A percentile compares a stretch with the other conserved stretches of the same genome.
phyloP scores from a whole-genome alignment of 495 filamentous ascomycete genomes.

The Lophiostoma macrostomum region DNA sequence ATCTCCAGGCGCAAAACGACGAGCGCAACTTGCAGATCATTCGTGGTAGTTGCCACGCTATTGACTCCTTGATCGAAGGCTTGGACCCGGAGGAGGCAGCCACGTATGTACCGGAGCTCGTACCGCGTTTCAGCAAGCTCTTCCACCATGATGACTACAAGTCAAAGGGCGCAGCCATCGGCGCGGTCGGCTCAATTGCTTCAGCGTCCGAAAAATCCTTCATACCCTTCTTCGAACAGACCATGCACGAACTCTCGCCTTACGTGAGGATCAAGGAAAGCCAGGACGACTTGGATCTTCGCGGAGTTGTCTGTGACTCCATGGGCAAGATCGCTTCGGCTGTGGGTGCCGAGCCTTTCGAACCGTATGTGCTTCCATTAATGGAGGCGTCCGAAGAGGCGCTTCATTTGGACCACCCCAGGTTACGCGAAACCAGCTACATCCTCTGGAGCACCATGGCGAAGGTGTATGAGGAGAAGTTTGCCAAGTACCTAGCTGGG shows the following conservation, averaged over 20 bases:
- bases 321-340: slow-evolving; percentile 89
- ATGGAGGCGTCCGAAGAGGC: slow-evolving; percentile 92
- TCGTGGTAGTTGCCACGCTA: slow-evolving; percentile 81
- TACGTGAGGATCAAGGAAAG: slow-evolving; percentile 84
- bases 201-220: slow-evolving; percentile 78
- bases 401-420: slow-evolving; percentile 81
- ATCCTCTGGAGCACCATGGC: slow-evolving; percentile 93
- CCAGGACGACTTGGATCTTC: slow-evolving; percentile 84
- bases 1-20: slow-evolving; percentile 43
- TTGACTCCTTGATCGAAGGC: slow-evolving; percentile 87
- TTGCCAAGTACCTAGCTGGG: slow-evolving; percentile 78
- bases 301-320: slow-evolving; percentile 82
- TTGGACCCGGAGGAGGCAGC: slow-evolving; percentile 79
- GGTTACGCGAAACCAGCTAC: slow-evolving; percentile 91
- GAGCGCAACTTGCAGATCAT: slow-evolving; percentile 78
- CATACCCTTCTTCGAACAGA: slow-evolving; percentile 81
- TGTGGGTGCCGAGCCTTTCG: slow-evolving; percentile 81
- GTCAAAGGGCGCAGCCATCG: slow-evolving; percentile 82
- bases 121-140: slow-evolving; percentile 77
- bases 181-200: slow-evolving; percentile 86
- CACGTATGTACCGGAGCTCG: slow-evolving; percentile 74
- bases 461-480: slow-evolving; percentile 90
- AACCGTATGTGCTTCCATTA: slow-evolving; percentile 82
- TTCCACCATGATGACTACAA: slow-evolving; percentile 80
- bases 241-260: slow-evolving; percentile 78